Base-by-base conservation (phyloP, 2,329 filamentous ascomycete species). In the Cladosporium sp. region DNA sequence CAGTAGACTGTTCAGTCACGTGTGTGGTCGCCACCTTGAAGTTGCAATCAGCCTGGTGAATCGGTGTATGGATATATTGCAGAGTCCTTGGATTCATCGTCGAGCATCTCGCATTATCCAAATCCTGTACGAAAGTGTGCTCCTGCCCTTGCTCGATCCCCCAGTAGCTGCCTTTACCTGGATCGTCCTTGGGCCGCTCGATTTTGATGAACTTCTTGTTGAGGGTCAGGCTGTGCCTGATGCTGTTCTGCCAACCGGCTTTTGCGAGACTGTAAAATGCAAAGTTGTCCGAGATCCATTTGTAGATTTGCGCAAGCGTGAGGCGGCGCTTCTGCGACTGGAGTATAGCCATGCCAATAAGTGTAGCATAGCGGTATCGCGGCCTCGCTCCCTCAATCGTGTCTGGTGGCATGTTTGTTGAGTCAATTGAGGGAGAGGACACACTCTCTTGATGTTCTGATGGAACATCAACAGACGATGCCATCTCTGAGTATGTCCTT, bases 151-250 rank as follows among this genome's bases (percentile, higher is more conserved):
- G 82, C 69, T 92, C 87, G 68, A 99, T 96, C 43, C 87, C 85
- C 94, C 94, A 97, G 77, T 97, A 97, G 74, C 96, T 93, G 43
- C 94, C 94, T 76, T 97, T 97, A 67, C 94, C 94, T 2, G 93
- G 92, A 69, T 97, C 94, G 71, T 97, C 92, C 80, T 97, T 97
- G 59, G 92, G 92, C 60, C 94, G 85, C 74, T 97, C 92, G 70
- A 96, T 89, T 77, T 97, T 97, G 72, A 92, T 87, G 70, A 97
- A 97, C 47, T 90, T 90, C 77, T 97, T 97, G 81, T 97, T 96
- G 43, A 99, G 81, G 70, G 92, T 97, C 36, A 99, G 85, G 67
- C 99, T 99, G 75, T 99, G 94, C 34, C 94, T 89, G 72, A 99
- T 99, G 78, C 94, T 97, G 75, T 99, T 99, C 75, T 97, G 93